These are phyloP conservation scores for Apiotrichum mycotoxinovorans DNA, from an alignment of 1,284 basidiomycete genomes.

Conservation along the genomic window DNA sequence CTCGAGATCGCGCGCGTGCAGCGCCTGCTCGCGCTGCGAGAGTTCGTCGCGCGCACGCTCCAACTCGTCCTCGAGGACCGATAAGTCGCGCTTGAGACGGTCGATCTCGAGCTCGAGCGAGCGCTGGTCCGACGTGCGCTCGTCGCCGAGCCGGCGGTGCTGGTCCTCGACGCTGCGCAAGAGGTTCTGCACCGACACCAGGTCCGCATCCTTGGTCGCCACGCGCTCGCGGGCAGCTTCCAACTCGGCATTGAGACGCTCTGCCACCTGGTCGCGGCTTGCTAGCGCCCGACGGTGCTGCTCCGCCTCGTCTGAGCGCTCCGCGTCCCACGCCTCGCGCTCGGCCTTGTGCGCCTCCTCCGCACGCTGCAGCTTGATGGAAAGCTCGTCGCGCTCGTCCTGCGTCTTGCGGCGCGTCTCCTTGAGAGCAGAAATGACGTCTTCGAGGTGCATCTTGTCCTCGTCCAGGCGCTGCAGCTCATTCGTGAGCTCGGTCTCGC, in stretches of 20 bases:
- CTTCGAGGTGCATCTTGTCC: conserved; percentile 66
- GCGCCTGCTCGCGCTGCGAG: conserved; percentile 62
- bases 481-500: conserved; percentile 56
- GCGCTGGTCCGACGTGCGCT: conserved; percentile 75
- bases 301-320: conserved; percentile 50
- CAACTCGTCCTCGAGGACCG: conserved; percentile 75
- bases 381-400: conserved; percentile 62
- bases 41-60: conserved; percentile 68
- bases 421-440: conserved; percentile 68
- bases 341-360: conserved; percentile 39
- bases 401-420: conserved; percentile 57
- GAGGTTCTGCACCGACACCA: conserved; percentile 68
- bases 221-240: conserved; percentile 52
- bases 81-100: conserved; percentile 77
- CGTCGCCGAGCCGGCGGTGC: conserved; percentile 67
- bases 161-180: conserved; percentile 58
- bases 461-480: conserved; percentile 54
- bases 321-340: conserved; percentile 45
- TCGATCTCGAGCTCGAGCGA: conserved; percentile 89
- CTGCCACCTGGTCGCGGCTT: conserved; percentile 48
- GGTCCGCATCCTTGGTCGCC: conserved; percentile 55
- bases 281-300: conserved; percentile 46
- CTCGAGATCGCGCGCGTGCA: conserved; percentile 64
- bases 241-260: conserved; percentile 44
- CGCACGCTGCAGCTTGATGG: conserved; percentile 61